These are phyloP conservation scores for Knoxdaviesia proteae DNA, from an alignment of 2,329 filamentous ascomycete genomes.

Conservation along the genomic window DNA sequence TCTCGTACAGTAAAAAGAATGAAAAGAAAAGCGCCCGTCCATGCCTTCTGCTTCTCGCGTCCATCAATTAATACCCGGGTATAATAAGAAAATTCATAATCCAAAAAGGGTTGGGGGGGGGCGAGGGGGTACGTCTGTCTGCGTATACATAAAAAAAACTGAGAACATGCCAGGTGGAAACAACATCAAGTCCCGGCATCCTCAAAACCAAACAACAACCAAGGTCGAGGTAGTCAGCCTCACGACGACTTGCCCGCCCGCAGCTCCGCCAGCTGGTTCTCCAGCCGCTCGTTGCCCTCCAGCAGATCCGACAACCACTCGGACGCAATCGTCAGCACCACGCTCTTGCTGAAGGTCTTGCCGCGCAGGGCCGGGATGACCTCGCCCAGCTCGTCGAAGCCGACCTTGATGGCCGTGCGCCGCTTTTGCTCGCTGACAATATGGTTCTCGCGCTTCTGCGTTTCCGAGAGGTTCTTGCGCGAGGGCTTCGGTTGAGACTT, in stretches of 20 bases:
- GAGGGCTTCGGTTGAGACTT: conserved; percentile 16
- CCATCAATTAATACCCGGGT: no score
- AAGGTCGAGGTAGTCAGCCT: not conserved
- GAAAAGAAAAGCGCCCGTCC: no score
- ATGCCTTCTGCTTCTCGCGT: no score
- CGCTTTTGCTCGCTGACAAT: conserved; percentile 78
- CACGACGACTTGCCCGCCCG: not conserved
- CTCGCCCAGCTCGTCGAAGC: conserved; percentile 59
- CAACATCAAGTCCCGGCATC: not conserved
- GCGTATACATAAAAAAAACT: not conserved
- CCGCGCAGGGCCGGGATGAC: conserved; percentile 56
- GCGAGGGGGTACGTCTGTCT: not conserved
- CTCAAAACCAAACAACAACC: not conserved
- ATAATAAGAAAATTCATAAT: no score
- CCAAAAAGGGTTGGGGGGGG: not conserved
- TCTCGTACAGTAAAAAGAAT: no score
- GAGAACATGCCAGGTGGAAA: not conserved
- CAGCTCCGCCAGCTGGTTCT: conserved; percentile 27
- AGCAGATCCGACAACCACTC: conserved; percentile 60
- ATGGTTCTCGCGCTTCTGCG: conserved; percentile 70
- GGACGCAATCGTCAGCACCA: conserved; percentile 52
- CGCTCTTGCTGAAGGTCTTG: conserved; percentile 67
- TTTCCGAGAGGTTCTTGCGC: conserved; percentile 56
- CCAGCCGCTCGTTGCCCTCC: conserved; percentile 42
- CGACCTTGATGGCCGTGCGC: conserved; percentile 59